Base-by-base conservation (phyloP, 495 filamentous ascomycete genomes). In the Annulohypoxylon stygium region DNA sequence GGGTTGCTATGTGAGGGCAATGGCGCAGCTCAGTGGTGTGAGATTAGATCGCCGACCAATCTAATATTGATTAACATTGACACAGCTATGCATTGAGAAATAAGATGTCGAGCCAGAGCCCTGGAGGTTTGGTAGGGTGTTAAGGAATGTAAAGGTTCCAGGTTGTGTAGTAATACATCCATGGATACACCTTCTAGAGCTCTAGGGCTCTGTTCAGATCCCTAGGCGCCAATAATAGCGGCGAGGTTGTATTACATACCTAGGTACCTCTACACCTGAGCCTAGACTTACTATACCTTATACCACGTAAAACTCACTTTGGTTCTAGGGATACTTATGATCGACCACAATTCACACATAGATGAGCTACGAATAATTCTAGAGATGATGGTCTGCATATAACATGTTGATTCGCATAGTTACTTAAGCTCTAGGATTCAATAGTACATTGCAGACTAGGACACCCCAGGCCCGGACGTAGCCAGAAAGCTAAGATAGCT, bases 221-320 rank as follows among this genome's bases (percentile, higher is more conserved):
- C 41, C 30, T 5, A 54, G 25, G 23, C 10, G 26, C 9, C 3
- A 54, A 9, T 54, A n/a, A 18, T 41, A 20, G 7, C 45, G n/a
- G 70, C 53, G 70, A 65, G 70, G 70, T 73, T 37, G 53, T 30
- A 67, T 61, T 23, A 23, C 20, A 0, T 23, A 23, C 20, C 20
- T 23, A 23, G 20, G 20, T 23, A 23, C 20, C 20, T 23, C 20
- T 23, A 23, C 20, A 23, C 20, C 20, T 23, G 20, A 68, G 64
- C 54, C 30, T 59, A 60, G 51, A 34, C 5, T 54, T 66, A 58
- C 2, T 34, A 23, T 36, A 11, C 57, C n/a, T 14, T 50, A 55
- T 55, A 30, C 7, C 57, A 47, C 50, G 39, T 55, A n/a, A 45
- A 43, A 34, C 41, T 5, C 5, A 26, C 20, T 20, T 12, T 2